These are phyloP conservation scores for Phoenix dactylifera DNA, from an alignment of 176 grass and related monocot genomes.

Conservation along the genomic window DNA sequence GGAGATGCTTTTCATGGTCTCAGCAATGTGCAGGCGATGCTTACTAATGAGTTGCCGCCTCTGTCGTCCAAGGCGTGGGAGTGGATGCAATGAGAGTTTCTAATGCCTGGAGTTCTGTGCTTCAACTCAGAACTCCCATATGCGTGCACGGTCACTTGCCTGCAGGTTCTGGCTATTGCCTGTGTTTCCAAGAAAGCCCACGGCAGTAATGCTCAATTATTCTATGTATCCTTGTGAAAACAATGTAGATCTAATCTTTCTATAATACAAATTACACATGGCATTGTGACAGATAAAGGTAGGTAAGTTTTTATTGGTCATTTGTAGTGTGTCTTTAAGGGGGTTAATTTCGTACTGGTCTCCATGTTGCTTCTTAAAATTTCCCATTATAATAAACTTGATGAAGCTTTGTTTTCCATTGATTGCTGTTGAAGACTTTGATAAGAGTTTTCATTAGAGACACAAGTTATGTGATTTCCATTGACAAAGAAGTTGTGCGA, in stretches of 20 bases:
- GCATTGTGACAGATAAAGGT: background rate
- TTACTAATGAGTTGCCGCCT: constrained; percentile 18
- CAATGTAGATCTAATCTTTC: background rate
- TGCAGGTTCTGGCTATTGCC: constrained; percentile 1
- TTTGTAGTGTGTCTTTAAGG: no score
- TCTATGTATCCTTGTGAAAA: background rate
- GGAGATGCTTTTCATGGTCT: constrained; percentile 40
- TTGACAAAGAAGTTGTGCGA: no score
- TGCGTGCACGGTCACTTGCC: background rate
- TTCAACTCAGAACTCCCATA: constrained; percentile 16
- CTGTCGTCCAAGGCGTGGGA: constrained; percentile 18
- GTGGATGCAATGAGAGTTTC: background rate
- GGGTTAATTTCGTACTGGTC: no score
- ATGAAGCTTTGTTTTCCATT: no score
- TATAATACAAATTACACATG: background rate
- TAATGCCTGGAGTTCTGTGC: background rate
- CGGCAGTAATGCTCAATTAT: background rate
- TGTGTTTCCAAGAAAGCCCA: background rate
- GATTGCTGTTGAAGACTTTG: no score
- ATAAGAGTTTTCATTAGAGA: no score
- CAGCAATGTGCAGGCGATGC: constrained; percentile 15
- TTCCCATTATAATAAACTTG: no score
- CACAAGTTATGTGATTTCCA: no score
- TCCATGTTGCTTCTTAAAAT: no score
- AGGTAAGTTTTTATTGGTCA: no score